Base-by-base conservation (phyloP, 805 yeast genomes). In the Candida boidinii region DNA sequence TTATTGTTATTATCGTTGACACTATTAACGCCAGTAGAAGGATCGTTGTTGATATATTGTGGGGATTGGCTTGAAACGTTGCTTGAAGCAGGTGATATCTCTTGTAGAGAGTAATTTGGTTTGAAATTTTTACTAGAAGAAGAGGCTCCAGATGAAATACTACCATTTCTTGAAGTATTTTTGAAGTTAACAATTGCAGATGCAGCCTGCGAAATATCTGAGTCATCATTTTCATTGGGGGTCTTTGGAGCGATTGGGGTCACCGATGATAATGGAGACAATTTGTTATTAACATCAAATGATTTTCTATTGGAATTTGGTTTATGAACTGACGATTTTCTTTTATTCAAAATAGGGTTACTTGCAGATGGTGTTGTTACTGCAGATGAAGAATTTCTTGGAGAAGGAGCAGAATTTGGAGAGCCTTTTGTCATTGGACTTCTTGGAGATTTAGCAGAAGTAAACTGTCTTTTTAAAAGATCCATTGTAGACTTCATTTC, bases 401-500 rank as follows among this genome's bases (percentile, higher is more conserved):
- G 23, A n/a, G 17, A 4, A 16, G 7, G 9, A 16, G 13, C 6
- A 16, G 14, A 19, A 19, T 6, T 6, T 19, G 21, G 21, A 11
- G 28, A 9, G 6, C 9, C n/a, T 12, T 8, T 8, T 9, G 13
- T 7, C 28, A 12, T 6, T 19, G 6, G 8, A 19, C 9, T 19
- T 15, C 10, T 8, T 10, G 21, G 21, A 22, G 23, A 11, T 23
- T 13, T 26, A 10, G 11, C 35, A 20, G 11, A 14, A 16, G 20
- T 28, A 11, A 40, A 13, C 28, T 42, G 54, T 11, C 38, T 39
- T 21, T 44, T 46, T 8, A 44, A 23, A 26, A 27, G 32, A 17
- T 43, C 44, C 14, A 46, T 15, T 12, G 36, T 25, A 1, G 35
- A 30, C 36, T 61, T 60, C 41, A 68, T 44, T 34, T 56, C 66